phyloP scores from a whole-genome alignment of 768 basidiomycete species.

The Trametes elegans region DNA sequence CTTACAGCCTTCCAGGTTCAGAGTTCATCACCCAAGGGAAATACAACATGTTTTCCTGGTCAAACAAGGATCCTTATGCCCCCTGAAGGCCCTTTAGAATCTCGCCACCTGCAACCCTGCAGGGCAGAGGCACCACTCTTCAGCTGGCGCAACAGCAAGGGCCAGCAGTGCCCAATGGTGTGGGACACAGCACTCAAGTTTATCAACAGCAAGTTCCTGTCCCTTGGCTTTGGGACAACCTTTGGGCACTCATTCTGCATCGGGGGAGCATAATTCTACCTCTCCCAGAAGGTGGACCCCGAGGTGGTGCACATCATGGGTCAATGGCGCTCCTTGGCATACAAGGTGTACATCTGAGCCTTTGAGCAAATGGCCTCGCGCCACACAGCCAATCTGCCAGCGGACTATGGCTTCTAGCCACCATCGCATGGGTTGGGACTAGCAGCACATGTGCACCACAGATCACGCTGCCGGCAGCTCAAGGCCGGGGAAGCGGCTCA shows the following conservation, averaged over 20 bases:
- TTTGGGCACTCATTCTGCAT: slow-evolving; percentile 46
- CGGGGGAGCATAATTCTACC: slow-evolving; percentile 38
- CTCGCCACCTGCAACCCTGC: slow-evolving; percentile 29
- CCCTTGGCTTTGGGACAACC: slow-evolving; percentile 30
- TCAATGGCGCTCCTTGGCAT: slow-evolving; percentile 39
- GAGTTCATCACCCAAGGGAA: slow-evolving; percentile 32
- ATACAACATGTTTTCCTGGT: slow-evolving; percentile 31
- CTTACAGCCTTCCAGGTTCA: too few species aligned
- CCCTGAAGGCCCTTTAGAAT: slow-evolving; percentile 33
- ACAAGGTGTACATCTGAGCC: slow-evolving; percentile 37
- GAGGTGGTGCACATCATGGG: slow-evolving; percentile 36
- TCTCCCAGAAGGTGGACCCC: slow-evolving; percentile 32
- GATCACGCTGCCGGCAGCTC: background rate
- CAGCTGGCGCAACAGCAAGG: slow-evolving; percentile 33
- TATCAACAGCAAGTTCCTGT: slow-evolving; percentile 32
- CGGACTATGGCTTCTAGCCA: background rate
- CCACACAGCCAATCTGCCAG: slow-evolving; percentile 9
- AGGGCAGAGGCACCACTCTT: slow-evolving; percentile 34
- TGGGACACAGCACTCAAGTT: slow-evolving; percentile 25
- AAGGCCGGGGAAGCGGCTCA: slow-evolving; percentile 7
- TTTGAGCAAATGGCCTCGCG: slow-evolving; percentile 34
- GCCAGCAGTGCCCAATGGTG: slow-evolving; percentile 31
- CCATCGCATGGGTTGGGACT: slow-evolving; percentile 6
- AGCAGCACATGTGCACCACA: background rate
- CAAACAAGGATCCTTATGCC: slow-evolving; percentile 27